Base-by-base conservation (phyloP, 371 early-diverging fungal species). In the Circinella umbellata region DNA sequence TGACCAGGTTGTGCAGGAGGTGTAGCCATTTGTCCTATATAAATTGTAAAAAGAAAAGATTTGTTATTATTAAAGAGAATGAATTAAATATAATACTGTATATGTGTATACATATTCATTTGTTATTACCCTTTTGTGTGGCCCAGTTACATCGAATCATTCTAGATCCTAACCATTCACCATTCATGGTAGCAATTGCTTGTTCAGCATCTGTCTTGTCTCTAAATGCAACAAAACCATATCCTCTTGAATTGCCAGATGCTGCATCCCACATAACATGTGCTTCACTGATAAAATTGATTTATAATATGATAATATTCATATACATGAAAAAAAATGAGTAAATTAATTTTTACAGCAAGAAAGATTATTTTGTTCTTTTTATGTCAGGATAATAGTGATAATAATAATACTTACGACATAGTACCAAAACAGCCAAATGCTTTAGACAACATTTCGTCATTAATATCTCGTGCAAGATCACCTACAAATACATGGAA, bases 141-240 rank as follows among this genome's bases (percentile, higher is more conserved):
- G 91, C 91, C 91, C 91, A 91, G 66, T 89, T 90, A 59, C 89
- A 87, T 54, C 91, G 88, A 68, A 91, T 88, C 18, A 83, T 73
- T 42, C 91, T 78, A 27, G 82, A 81, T 42, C 90, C 90, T 20
- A 91, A 68, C 85, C 85, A 86, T 67, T 89, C 86, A 85, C 96
- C 95, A 73, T 96, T 90, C 94, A 94, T 94, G 69, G 94, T 95
- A 38, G 88, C 89, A 86, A 92, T 85, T 3, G 95, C 96, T 66
- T 88, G 86, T 18, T 91, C 90, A 62, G 90, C 95, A 75, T 94
- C 95, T 39, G 90, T 86, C 27, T 91, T 87, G 64, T 94, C 92
- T 74, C 89, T 82, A 75, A 94, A 96, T 53, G 90, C 91, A 47
- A 95, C 85, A 80, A 95, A 96, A 15, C 92, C 92, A 79, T 88